A percentile compares a stretch with the other conserved stretches of the same genome.
phyloP scores from a whole-genome alignment of 257 asterid genomes.

The Rubia yunnanensis region DNA sequence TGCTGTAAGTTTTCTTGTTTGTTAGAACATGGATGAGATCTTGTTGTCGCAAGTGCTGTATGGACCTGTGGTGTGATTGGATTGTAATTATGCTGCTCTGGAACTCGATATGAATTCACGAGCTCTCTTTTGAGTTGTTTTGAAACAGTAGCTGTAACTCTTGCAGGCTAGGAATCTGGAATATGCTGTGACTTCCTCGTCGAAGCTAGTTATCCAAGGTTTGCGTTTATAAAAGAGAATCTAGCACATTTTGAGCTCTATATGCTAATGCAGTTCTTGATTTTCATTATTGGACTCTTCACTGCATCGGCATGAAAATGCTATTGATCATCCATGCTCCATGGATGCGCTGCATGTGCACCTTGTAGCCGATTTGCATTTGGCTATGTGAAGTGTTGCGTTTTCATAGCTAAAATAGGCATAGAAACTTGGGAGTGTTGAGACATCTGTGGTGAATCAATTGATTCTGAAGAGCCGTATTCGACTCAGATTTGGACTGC shows the following conservation, averaged over 20 bases:
- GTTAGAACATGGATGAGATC: neutral
- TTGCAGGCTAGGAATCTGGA: neutral
- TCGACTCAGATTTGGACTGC: too few relatives aligned
- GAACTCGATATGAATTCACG: neutral
- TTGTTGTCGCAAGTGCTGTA: constrained; percentile 6
- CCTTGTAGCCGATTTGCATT: too few relatives aligned
- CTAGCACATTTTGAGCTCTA: constrained; percentile 6
- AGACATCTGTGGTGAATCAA: too few relatives aligned
- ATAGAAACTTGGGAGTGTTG: too few relatives aligned
- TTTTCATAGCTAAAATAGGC: too few relatives aligned
- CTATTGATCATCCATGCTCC: too few relatives aligned
- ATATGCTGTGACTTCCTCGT: neutral
- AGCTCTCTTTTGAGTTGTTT: neutral
- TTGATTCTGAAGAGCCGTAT: too few relatives aligned
- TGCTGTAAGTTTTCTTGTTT: neutral
- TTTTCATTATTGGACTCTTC: too few relatives aligned
- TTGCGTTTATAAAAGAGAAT: neutral
- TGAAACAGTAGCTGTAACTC: neutral
- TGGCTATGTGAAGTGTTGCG: too few relatives aligned
- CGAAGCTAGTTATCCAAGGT: neutral
- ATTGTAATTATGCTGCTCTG: neutral
- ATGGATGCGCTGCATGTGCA: too few relatives aligned
- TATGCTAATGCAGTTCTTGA: too few relatives aligned
- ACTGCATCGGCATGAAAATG: too few relatives aligned
- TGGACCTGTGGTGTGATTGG: neutral